Evolutionary conservation across 805 yeast genomes (phyloP), one percentile per base, ranked within the genome.

Genomic region (Ogataea pini): DNA sequence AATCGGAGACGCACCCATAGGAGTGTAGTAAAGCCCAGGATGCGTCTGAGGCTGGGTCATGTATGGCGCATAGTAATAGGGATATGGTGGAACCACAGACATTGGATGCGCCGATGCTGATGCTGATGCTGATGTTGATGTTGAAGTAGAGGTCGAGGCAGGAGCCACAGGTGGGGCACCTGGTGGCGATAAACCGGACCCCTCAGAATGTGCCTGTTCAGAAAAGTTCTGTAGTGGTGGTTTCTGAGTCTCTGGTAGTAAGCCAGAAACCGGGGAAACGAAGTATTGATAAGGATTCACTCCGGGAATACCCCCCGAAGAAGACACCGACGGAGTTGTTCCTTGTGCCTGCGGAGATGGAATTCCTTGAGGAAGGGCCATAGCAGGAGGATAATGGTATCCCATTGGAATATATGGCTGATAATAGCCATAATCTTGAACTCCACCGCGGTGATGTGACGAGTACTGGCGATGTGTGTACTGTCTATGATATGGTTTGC

Each of bases 1-100:
- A 31, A 27, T 31, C 7, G 32, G 42, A 13, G 42, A 38, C 7
- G 42, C 18, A 12, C 42, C 42, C 42, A 38, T n/a, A 38, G 42
- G 32, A 14, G 49, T 40, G 31, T 53, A 53, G 22, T 50, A 53
- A 29, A 53, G 17, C 9, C 48, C 49, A 9, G 50, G 52, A 36
- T 44, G 56, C 6, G 40, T 37, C 7, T 37, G 22, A 4, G 48
- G 36, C 34, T 36, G 55, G 29, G 27, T 36, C 52, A 51, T 29
- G 36, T 48, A 51, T n/a, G 57, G 57, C 13, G 54, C 37, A 28
- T 50, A 53, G 43, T 53, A 53, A 45, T 53, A 53, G 37, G 37
- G 54, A 22, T 49, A 53, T 14, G 54, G 52, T 5, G 54, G 41
- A 38, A 53, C 40, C 47, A 53, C 36, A 12, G 38, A 52, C 32